Base-by-base conservation (phyloP, 179 eudicot species). In the Drosera spatulata region DNA sequence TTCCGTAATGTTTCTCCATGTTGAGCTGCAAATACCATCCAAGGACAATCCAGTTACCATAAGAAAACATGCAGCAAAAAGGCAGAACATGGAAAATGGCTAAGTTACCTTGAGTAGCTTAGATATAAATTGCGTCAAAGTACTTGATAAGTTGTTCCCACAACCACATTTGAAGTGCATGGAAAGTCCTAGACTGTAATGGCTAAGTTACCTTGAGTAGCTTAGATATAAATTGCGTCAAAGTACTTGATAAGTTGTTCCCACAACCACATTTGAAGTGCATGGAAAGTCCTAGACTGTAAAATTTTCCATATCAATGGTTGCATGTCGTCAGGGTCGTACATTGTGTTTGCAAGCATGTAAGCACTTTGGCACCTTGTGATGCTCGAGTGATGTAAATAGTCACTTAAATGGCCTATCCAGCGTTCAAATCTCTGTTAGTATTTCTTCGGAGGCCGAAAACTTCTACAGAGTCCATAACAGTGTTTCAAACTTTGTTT, bases 1-100 rank as follows among this genome's bases (percentile, higher is more conserved):
- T 65, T 74, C 97, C 95, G 74, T 53, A 93, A 47, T 80, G 81
- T 22, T 66, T 74, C 76, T 89, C 95, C 99, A 93, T 89, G 68
- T 93, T 93, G 54, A 75, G 62, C 96, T 91, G 53, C 43, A 10
- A 10, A 10, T 4, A 3, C 33, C 33, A 22, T 22, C 33, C 0
- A 22, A 22, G 33, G 33, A 22, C 33, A 22, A 1, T 22, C 1
- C 33, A 22, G 33, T 22, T 22, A 22, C 0, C 1, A 22, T 22
- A 41, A 50, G 52, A 10, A 42, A 61, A 41, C 53, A 54, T 3
- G 62, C 55, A 50, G 12, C 12, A 2, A 48, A 61, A 48, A 3
- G 37, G 13, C 38, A 41, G 41, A 39, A 13, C 7, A 39, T 4
- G 6, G 60, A 22, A 41, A 53, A 53, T 15, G 33, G 33, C 33